phyloP scores from a whole-genome alignment of 148 eudicot genomes.

The Bassia scoparia region DNA sequence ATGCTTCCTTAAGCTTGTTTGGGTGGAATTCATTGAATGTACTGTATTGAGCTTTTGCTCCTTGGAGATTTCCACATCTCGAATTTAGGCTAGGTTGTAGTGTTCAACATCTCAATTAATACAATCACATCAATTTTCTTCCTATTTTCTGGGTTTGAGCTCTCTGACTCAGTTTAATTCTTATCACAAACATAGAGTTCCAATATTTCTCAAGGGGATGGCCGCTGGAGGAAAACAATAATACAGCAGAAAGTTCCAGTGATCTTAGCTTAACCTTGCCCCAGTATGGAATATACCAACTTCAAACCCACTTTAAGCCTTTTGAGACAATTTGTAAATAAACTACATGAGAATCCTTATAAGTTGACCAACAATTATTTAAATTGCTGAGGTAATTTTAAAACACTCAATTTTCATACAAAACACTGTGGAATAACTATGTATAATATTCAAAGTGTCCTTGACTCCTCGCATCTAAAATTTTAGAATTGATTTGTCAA shows the following conservation, averaged over 20 bases:
- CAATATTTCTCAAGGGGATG: background rate
- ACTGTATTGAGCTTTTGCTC: too few species aligned
- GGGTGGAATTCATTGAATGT: too few species aligned
- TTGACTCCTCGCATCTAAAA: background rate
- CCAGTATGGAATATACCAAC: background rate
- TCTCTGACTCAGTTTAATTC: too few species aligned
- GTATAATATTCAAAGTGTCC: too few species aligned
- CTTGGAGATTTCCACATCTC: too few species aligned
- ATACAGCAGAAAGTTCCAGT: background rate
- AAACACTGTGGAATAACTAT: too few species aligned
- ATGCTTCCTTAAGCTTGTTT: too few species aligned
- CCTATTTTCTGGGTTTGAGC: too few species aligned
- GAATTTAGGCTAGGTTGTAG: too few species aligned
- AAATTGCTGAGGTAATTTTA: background rate
- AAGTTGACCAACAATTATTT: background rate
- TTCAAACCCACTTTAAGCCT: background rate
- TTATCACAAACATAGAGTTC: too few species aligned
- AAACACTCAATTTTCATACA: background rate
- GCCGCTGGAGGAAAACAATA: background rate
- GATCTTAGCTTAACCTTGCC: background rate
- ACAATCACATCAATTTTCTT: too few species aligned
- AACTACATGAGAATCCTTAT: background rate
- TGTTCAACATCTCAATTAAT: too few species aligned
- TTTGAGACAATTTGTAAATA: background rate
- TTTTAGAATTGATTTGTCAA: background rate